phyloP scores from a whole-genome alignment of 805 yeast genomes.

The Blastobotrys chiropterorum region DNA sequence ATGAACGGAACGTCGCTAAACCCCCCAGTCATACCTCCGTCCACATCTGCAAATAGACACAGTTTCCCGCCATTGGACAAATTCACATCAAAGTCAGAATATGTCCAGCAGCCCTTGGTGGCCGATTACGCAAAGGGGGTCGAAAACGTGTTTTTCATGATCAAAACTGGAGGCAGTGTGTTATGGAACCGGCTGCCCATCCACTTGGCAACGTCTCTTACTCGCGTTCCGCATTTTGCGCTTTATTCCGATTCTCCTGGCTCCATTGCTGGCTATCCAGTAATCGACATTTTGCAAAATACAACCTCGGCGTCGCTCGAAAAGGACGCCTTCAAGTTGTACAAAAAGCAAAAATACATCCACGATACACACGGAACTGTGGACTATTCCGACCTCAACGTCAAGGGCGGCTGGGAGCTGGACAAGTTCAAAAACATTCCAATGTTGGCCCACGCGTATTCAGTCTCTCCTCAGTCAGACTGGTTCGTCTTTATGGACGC shows the following conservation, averaged over 20 bases:
- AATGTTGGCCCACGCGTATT: conserved; percentile 31
- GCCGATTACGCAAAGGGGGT: conserved; percentile 22
- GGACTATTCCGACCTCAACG: conserved; percentile 11
- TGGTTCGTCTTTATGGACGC: conserved; percentile 36
- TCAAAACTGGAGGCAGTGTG: conserved; percentile 34
- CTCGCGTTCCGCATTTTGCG: conserved; percentile 27
- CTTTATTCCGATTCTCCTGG: conserved; percentile 32
- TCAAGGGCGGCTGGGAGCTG: conserved; percentile 29
- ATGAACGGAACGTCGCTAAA: background rate
- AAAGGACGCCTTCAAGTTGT: conserved; percentile 19
- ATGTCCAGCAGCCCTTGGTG: conserved; percentile 20
- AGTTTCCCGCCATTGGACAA: background rate
- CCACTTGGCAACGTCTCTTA: conserved; percentile 30
- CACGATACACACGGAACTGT: conserved; percentile 18
- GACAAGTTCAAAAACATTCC: conserved; percentile 36
- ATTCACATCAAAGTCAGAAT: conserved; percentile 9
- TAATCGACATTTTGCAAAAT: conserved; percentile 28
- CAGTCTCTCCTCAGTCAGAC: conserved; percentile 21
- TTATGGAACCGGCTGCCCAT: conserved; percentile 32
- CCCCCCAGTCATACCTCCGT: background rate
- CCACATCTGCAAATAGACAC: background rate
- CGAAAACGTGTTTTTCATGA: conserved; percentile 28
- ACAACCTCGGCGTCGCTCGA: conserved; percentile 18
- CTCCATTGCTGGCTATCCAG: conserved; percentile 27
- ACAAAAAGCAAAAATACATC: conserved; percentile 24